Evolutionary conservation across 73 alveolate genomes (phyloP).

Genomic region (Tetrahymena elliotti): DNA sequence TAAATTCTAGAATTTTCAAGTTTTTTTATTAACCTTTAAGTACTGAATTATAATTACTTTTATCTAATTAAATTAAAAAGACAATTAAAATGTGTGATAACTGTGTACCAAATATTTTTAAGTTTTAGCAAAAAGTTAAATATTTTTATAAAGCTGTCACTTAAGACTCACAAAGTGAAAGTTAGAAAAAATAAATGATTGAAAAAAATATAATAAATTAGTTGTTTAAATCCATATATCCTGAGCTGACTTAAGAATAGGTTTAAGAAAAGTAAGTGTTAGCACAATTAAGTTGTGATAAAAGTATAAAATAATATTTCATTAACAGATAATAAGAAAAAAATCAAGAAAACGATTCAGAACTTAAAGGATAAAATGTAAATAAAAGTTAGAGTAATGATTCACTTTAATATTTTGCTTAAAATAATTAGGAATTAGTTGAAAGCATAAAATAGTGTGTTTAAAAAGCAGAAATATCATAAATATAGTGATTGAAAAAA

Average conservation of each 20-base stretch:
- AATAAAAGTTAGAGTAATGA: background rate
- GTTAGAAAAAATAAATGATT: background rate
- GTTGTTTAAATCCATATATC: background rate
- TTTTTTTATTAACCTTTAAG: too few relatives aligned
- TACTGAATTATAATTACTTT: too few relatives aligned
- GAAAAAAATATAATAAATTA: background rate
- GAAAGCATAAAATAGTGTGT: background rate
- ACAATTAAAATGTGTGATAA: background rate
- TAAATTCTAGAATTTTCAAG: background rate
- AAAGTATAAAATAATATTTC: background rate
- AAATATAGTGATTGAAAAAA: background rate
- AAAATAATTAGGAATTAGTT: background rate
- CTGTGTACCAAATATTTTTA: background rate
- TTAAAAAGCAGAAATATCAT: background rate
- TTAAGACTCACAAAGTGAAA: background rate
- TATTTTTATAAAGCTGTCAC: background rate
- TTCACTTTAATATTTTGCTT: too few relatives aligned
- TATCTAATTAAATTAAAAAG: background rate
- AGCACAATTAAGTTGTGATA: background rate
- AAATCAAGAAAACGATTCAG: background rate
- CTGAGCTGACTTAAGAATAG: background rate
- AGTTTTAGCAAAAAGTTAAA: background rate
- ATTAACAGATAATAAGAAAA: background rate
- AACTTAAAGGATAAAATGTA: background rate
- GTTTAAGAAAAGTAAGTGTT: background rate